Evolutionary conservation across 2,329 filamentous ascomycete species (phyloP), one percentile per base, ranked within the genome.

Genomic region (Tolypocladium guangdongense): DNA sequence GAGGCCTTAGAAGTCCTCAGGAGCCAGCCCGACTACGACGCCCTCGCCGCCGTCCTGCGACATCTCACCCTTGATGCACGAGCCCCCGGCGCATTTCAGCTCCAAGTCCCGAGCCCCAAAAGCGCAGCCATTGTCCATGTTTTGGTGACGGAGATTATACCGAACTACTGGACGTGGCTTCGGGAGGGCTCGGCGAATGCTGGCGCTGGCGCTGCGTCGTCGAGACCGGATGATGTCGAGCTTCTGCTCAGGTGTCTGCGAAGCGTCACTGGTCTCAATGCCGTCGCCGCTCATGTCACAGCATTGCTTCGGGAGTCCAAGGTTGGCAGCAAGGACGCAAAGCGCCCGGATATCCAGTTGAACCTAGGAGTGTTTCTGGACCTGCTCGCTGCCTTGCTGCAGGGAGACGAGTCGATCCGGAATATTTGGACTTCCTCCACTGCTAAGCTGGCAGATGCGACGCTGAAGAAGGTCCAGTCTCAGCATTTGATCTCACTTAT

Each of bases 111-210:
- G 4, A 79, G 79, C 35, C 84, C 91, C 1, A 72, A 82, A 56
- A 81, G 83, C 54, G 83, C 89, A 22, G 87, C 90, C 60, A 81
- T 96, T 35, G 75, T 92, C 51, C 84, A 90, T 63, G 72, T 81
- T 3, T 71, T 99, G 37, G 82, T 95, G 55, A 84, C 80, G 18
- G 81, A 84, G 35, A 90, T 87, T 30, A 74, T 90, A 8, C 87
- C 88, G 1, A 88, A 91, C 64, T 95, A 92, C 68, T 97, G 93
- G 92, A 65, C 75, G 3, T 62, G 82, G 10, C 64, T 92, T 18
- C 70, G 74, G 38, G 77, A 80, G 54, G 71, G 70, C n/a, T 66
- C 65, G 32, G 55, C 60, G 3, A 37, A 57, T 24, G 54, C 55
- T 12, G 55, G 52, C 38, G 37, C 50, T 7, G 49, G 58, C 32